phyloP scores from a whole-genome alignment of 2,329 filamentous ascomycete genomes.

The Sclerotinia borealis region DNA sequence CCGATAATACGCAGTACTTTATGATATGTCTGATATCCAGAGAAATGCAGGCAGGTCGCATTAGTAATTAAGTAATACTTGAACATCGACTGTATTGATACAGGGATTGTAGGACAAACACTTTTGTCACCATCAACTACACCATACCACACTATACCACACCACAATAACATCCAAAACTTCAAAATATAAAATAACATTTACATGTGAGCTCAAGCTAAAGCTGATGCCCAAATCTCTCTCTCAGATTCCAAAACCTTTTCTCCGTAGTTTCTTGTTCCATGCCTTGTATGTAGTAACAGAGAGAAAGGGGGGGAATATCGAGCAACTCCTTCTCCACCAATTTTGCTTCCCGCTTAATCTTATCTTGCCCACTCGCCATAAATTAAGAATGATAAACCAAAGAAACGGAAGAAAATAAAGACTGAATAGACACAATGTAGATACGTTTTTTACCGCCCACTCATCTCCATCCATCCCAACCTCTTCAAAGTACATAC shows the following conservation, averaged over 20 bases:
- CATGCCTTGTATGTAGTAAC: background rate
- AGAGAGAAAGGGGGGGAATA: background rate
- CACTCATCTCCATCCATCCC: background rate
- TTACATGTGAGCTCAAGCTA: background rate
- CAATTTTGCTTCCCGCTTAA: background rate
- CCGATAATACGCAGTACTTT: background rate
- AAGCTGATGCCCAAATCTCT: background rate
- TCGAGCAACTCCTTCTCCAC: background rate
- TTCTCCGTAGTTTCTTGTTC: background rate
- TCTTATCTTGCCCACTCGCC: background rate
- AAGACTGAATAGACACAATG: background rate
- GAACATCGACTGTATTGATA: background rate
- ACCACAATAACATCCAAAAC: background rate
- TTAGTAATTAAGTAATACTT: background rate
- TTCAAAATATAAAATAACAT: background rate
- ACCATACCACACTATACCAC: background rate
- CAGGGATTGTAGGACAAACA: background rate
- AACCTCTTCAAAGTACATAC: background rate
- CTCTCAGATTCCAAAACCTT: background rate
- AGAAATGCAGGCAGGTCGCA: background rate
- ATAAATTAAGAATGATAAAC: background rate
- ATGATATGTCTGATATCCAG: background rate
- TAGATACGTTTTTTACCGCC: background rate
- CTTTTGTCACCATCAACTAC: background rate
- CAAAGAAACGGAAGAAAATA: conserved; percentile 2